phyloP scores from a whole-genome alignment of 257 asterid genomes.

The Ehretia macrophylla region DNA sequence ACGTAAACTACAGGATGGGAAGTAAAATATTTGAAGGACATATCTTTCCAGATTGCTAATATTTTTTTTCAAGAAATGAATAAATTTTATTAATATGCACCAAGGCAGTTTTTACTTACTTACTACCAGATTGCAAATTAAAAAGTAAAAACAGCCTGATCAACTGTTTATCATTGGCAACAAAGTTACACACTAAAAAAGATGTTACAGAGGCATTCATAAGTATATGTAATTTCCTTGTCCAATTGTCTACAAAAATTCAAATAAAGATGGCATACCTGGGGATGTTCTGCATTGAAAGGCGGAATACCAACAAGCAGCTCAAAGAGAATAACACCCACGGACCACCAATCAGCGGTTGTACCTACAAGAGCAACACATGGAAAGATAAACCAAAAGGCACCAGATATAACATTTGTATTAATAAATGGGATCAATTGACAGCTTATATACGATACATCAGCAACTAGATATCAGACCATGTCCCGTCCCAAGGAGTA shows the following conservation, averaged over 20 bases:
- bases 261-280: conserved; percentile 33
- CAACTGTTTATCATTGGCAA: not conserved
- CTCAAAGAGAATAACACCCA: conserved; percentile 84
- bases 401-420: not conserved
- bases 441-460: conserved; percentile 9
- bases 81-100: no score
- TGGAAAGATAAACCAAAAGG: not conserved
- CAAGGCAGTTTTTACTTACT: no score
- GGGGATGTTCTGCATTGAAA: conserved; percentile 86
- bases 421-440: not conserved
- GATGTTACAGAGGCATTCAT: not conserved
- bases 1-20: no score
- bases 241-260: not conserved
- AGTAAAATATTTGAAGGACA: not conserved
- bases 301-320: conserved; percentile 89
- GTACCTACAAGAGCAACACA: conserved; percentile 42
- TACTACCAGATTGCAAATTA: no score
- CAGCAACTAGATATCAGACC: conserved; percentile 44
- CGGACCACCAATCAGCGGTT: conserved; percentile 99
- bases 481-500: conserved; percentile 99
- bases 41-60: no score
- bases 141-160: not conserved
- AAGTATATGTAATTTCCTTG: not conserved
- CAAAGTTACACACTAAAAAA: not conserved
- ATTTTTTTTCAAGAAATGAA: no score